Evolutionary conservation across 305 asterid species (phyloP).

Genomic region (Fraxinus nigra): DNA sequence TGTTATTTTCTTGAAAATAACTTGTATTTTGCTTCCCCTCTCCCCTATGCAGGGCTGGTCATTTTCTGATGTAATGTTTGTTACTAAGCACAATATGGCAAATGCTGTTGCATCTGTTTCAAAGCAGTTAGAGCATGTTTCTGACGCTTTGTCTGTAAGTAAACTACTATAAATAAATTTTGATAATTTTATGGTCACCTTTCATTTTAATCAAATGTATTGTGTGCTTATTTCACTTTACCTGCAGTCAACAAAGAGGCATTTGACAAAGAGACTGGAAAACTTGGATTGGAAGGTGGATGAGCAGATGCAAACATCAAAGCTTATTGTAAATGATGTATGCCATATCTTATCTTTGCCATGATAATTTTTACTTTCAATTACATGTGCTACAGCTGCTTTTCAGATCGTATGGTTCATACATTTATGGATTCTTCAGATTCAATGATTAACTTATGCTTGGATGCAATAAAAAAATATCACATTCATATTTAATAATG

Average conservation of each 20-base stretch:
- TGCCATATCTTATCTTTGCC: conserved; percentile 21
- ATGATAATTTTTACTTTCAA: conserved; percentile 7
- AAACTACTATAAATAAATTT: conserved; percentile 9
- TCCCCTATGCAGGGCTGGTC: conserved; percentile 57
- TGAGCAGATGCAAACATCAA: conserved; percentile 66
- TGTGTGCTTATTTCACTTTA: conserved; percentile 16
- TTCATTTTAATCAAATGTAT: neutral
- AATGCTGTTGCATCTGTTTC: conserved; percentile 78
- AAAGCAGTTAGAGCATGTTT: conserved; percentile 68
- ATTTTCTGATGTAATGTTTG: conserved; percentile 74
- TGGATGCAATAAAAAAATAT: neutral
- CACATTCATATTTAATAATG: neutral
- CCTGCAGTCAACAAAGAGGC: conserved; percentile 68
- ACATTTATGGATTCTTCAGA: conserved; percentile 3
- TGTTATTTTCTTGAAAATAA: neutral
- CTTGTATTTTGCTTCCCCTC: neutral
- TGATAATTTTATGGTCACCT: neutral
- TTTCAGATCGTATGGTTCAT: conserved; percentile 13
- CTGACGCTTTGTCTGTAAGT: conserved; percentile 76
- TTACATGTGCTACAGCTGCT: conserved; percentile 8
- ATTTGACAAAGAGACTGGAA: conserved; percentile 68
- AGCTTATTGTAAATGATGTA: conserved; percentile 64
- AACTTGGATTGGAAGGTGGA: conserved; percentile 74
- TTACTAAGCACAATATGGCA: conserved; percentile 77
- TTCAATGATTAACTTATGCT: neutral